Percentiles rank a stretch among this genome's conserved stretches.
Conservation (phyloP, 164 flowering plant genomes). For the Magnolia officinalis region DNA sequence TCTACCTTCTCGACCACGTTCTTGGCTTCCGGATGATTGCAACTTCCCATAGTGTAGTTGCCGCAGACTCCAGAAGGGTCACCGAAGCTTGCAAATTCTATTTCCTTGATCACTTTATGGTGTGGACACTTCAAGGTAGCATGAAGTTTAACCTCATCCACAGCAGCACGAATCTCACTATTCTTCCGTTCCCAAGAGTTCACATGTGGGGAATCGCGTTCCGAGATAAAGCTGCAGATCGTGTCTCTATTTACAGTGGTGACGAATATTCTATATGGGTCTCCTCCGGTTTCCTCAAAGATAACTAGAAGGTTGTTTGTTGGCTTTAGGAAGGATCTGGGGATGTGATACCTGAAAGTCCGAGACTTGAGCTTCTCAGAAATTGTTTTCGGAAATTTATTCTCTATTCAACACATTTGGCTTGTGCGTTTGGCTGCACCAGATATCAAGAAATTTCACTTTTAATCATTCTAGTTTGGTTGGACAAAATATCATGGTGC, state of each 20-base stretch:
- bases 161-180: conserved; percentile 27
- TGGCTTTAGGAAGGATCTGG: conserved; percentile 73
- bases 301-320: conserved; percentile 63
- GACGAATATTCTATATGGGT: conserved; percentile 39
- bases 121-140: conserved; percentile 54
- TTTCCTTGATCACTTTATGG: conserved; percentile 34
- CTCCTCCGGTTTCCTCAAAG: conserved; percentile 66
- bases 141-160: conserved; percentile 28
- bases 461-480: too few species aligned
- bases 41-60: conserved; percentile 35
- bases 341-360: conserved; percentile 66
- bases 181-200: conserved; percentile 45
- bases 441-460: too few species aligned
- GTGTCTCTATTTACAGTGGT: conserved; percentile 53
- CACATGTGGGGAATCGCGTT: conserved; percentile 49
- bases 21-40: conserved; percentile 37
- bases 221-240: conserved; percentile 56
- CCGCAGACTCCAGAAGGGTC: conserved; percentile 68
- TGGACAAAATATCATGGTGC: too few species aligned
- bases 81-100: conserved; percentile 81
- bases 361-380: background rate
- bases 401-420: background rate
- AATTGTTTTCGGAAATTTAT: too few species aligned
- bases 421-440: too few species aligned
- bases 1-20: conserved; percentile 52